Base-by-base conservation (phyloP, 257 asterid genomes). In the Nemophila menziesii region DNA sequence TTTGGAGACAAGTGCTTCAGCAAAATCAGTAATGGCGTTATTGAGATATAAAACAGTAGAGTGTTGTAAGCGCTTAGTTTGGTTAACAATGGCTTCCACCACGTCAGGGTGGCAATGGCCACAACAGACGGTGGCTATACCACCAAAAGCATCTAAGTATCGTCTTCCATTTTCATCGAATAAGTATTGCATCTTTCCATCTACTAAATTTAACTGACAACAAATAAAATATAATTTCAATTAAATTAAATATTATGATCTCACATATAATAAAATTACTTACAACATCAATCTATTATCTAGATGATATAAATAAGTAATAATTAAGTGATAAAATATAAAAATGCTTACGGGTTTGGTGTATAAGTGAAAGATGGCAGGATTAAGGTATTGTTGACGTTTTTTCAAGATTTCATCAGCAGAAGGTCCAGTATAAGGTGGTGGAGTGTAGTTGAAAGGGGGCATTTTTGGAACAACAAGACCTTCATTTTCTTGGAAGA, bases 61-160 rank as follows among this genome's bases (percentile, higher is more conserved):
- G 59, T 89, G 94, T 61, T 89, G 98, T 59, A 89, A 57, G 26
- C 84, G 77, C 51, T 62, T 75, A 2, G 84, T 65, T 69, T 89
- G 98, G 47, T 67, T 67, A 14, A 78, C 73, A 50, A 80, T 74
- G 11, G 95, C 93, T 19, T 72, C 82, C 40, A 89, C 95, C 61
- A 89, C 95, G 0, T 76, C 75, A 13, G 98, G 95, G 47, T 89
- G 98, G 62, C 94, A 84, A 58, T 89, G 98, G 12, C 98, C 95
- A 51, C 86, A 74, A 20, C 77, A 66, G 16, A 89, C 98, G 7
- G 93, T 78, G 33, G 98, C 98, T 14, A 89, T 84, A 18, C 98
- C 98, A 1, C 90, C 98, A 37, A 76, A 89, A 5, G 80, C 95
- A 61, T 89, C 98, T 66, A 89, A 45, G 62, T 84, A 89, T 33